A percentile compares a stretch with the other conserved stretches of the same genome.
Evolutionary conservation across 78 protist genomes (phyloP).

Genomic region (Protostelium mycophagum): DNA sequence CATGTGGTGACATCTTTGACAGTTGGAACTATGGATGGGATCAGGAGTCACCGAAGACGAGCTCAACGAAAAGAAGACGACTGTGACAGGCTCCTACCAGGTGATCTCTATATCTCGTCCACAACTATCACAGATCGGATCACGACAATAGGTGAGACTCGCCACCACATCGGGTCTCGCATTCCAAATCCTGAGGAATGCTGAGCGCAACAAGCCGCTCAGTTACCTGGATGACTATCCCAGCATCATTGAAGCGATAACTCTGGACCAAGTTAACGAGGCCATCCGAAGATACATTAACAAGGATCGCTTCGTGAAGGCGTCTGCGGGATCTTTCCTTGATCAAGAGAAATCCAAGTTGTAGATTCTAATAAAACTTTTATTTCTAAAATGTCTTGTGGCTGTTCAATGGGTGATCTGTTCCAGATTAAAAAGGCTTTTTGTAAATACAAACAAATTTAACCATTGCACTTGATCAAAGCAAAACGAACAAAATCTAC

Average conservation of each 20-base stretch:
- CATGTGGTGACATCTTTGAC: background rate
- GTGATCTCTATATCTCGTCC: background rate
- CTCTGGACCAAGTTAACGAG: background rate
- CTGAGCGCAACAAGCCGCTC: background rate
- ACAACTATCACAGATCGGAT: background rate
- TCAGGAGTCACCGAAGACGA: constrained; percentile 6
- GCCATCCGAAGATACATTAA: background rate
- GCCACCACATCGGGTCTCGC: constrained; percentile 12
- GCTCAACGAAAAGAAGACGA: background rate
- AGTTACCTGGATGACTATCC: constrained; percentile 1
- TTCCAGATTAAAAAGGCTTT: too few relatives aligned
- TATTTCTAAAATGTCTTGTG: too few relatives aligned
- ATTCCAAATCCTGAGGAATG: background rate
- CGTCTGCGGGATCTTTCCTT: background rate
- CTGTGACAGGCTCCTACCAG: background rate
- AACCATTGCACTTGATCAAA: too few relatives aligned
- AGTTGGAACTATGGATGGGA: background rate
- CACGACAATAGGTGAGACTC: constrained; percentile 10
- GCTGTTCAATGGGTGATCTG: too few relatives aligned
- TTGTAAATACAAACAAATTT: too few relatives aligned
- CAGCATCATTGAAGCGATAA: background rate
- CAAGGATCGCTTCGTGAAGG: background rate
- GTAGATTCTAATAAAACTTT: too few relatives aligned
- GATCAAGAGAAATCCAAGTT: too few relatives aligned
- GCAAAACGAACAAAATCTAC: too few relatives aligned